Evolutionary conservation across 75 land plant species (phyloP), one percentile per base, ranked within the genome.

Genomic region (Sequoiadendron giganteum): DNA sequence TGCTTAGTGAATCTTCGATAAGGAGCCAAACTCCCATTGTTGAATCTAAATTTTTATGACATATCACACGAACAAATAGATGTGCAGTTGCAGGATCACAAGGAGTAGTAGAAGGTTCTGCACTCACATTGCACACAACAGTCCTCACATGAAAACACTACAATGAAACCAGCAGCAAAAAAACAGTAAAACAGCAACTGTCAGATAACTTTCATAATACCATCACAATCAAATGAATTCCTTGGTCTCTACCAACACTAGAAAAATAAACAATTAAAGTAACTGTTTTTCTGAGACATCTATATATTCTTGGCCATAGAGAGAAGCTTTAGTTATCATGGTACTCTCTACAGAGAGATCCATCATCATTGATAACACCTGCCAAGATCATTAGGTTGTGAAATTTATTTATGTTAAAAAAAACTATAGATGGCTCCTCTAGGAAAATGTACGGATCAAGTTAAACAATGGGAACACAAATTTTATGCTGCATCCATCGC

Each of bases 91-190:
- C 91, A 70, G 96, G 90, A 91, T 98, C 99, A 96, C 98, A 96
- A 25, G 97, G 95, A 88, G 99, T 96, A 45, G 94, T 93, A 40
- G 90, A 85, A 85, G 98, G 97, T 90, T 96, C 98, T 49, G 95
- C 98, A 93, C 95, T 96, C 90, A 98, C 95, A 89, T 96, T 98
- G 77, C 96, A 90, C 54, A 98, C 99, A 87, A 98, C 96, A 92
- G 97, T 96, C 99, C 98, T 93, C n/a, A 96, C 99, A 91, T 96
- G 98, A 87, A 98, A 96, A 85, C 92, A 90, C 92, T 98, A 96
- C 68, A 98, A 88, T n/a, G 85, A 88, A 86, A 88, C 89, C 92
- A 98, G 83, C 99, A 96, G 96, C 89, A 89, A 13, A 47, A 18
- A 79, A 6, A 54, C 45, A 72, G 7, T 72, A 75, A 75, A 13